phyloP scores from a whole-genome alignment of 148 eudicot species.

The Nyssa sinensis region DNA sequence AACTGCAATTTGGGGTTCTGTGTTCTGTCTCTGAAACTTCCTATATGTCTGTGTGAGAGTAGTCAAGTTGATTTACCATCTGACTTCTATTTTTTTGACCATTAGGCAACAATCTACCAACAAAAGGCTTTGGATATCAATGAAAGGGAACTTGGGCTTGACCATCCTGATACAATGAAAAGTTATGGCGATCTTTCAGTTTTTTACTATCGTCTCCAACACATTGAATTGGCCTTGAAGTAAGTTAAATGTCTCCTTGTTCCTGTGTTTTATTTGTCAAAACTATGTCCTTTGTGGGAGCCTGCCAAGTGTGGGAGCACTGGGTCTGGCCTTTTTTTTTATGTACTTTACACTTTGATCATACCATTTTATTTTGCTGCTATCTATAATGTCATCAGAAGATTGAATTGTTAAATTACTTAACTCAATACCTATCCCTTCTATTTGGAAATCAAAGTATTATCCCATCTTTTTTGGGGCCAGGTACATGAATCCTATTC shows the following conservation, averaged over 20 bases:
- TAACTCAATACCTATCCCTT: too few species aligned
- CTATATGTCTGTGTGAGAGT: background rate
- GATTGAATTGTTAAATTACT: background rate
- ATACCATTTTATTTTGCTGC: background rate
- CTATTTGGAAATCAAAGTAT: too few species aligned
- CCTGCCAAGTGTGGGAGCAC: too few species aligned
- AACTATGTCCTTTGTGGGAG: too few species aligned
- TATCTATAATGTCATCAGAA: background rate
- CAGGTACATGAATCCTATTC: background rate
- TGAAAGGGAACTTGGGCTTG: slow-evolving; percentile 98
- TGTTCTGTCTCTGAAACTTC: background rate
- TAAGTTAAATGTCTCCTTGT: slow-evolving; percentile 30
- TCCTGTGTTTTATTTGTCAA: background rate
- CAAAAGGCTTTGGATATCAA: slow-evolving; percentile 98
- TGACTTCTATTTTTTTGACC: slow-evolving; percentile 5
- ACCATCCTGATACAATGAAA: slow-evolving; percentile 99
- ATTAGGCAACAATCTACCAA: slow-evolving; percentile 92
- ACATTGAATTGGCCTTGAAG: slow-evolving; percentile 94
- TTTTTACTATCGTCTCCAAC: slow-evolving; percentile 96
- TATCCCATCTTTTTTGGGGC: background rate
- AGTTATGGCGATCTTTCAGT: slow-evolving; percentile 99
- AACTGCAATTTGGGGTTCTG: background rate
- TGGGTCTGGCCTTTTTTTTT: too few species aligned
- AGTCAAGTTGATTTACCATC: background rate
- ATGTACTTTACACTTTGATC: too few species aligned